Percentiles rank a stretch among this genome's conserved stretches.
Conservation (phyloP, 2,329 filamentous ascomycete species). For the Colletotrichum viniferum region DNA sequence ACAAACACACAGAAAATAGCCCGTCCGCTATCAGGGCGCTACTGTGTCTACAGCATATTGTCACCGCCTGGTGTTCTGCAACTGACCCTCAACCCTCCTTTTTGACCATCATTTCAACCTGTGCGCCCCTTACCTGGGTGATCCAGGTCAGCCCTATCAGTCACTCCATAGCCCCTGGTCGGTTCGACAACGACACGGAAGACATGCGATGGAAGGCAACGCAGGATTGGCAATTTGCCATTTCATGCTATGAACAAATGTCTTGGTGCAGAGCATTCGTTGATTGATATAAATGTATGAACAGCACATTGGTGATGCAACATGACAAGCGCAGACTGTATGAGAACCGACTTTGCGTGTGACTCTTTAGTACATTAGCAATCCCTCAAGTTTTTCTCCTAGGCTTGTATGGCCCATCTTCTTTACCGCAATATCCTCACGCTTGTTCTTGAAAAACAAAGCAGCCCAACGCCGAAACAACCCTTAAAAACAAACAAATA, state of each 20-base stretch:
- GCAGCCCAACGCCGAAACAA: background rate
- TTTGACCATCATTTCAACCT: background rate
- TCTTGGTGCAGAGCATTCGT: background rate
- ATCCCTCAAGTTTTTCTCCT: background rate
- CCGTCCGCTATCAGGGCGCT: background rate
- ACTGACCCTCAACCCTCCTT: background rate
- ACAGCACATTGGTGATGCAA: background rate
- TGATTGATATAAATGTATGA: background rate
- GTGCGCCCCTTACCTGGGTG: slow-evolving; percentile 4
- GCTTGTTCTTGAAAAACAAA: background rate
- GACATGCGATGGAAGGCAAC: background rate
- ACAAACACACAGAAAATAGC: background rate
- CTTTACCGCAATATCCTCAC: background rate
- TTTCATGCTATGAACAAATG: background rate
- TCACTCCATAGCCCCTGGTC: background rate
- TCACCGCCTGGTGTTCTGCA: background rate
- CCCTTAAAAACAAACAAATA: background rate
- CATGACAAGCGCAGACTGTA: background rate
- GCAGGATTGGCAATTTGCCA: background rate
- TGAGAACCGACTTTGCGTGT: background rate
- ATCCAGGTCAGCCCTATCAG: slow-evolving; percentile 16
- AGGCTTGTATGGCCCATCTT: background rate
- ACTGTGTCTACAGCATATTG: background rate
- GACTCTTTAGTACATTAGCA: background rate
- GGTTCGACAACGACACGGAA: background rate